Evolutionary conservation across 1,284 basidiomycete genomes (phyloP).

Genomic region (Rhodotorula sp.): DNA sequence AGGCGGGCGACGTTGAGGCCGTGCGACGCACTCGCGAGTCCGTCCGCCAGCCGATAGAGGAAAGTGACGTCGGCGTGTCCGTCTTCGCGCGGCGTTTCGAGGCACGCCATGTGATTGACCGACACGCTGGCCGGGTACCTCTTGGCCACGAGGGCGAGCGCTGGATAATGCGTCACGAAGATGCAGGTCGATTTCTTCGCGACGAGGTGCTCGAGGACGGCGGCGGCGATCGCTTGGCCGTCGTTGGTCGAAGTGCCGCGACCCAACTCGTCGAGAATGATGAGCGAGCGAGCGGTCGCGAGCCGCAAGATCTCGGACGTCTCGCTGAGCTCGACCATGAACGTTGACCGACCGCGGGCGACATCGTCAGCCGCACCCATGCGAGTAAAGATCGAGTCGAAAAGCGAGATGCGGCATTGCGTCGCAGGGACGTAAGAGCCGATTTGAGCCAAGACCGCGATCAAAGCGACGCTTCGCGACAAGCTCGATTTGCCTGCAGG

Average conservation of each 20-base stretch:
- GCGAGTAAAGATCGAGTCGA: constrained; percentile 80
- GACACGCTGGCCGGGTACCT: constrained; percentile 52
- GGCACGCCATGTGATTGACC: constrained; percentile 84
- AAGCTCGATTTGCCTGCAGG: constrained; percentile 53
- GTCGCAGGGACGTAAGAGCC: constrained; percentile 64
- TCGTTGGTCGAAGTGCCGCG: constrained; percentile 81
- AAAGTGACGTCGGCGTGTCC: constrained; percentile 68
- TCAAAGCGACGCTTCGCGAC: constrained; percentile 37
- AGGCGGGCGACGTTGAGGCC: constrained; percentile 51
- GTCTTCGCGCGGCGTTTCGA: constrained; percentile 57
- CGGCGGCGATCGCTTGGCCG: constrained; percentile 73
- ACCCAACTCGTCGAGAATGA: constrained; percentile 70
- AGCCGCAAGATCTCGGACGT: constrained; percentile 79
- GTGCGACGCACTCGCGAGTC: constrained; percentile 69
- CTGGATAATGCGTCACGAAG: constrained; percentile 92
- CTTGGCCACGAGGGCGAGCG: constrained; percentile 23
- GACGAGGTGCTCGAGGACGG: constrained; percentile 71
- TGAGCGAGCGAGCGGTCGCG: constrained; percentile 42
- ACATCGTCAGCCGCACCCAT: constrained; percentile 75
- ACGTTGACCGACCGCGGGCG: constrained; percentile 74
- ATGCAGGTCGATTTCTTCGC: constrained; percentile 71
- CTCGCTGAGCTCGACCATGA: constrained; percentile 76
- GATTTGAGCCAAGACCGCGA: constrained; percentile 61
- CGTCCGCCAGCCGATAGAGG: constrained; percentile 69
- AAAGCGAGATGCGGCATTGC: constrained; percentile 66